Conservation (phyloP, 2,329 filamentous ascomycete species). For the Onygenales sp. region DNA sequence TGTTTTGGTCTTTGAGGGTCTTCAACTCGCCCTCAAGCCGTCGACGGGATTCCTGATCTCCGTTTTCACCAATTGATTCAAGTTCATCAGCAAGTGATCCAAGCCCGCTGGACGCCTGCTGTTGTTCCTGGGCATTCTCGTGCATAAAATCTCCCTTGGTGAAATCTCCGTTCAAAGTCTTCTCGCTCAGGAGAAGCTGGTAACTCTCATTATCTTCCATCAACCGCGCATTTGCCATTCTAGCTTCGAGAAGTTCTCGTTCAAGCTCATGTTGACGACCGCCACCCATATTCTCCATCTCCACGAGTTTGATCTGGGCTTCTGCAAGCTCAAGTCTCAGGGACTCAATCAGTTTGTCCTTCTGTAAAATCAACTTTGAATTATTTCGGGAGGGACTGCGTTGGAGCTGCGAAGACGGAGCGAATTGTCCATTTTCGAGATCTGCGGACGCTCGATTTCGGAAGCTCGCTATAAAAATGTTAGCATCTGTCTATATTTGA, state of each 20-base stretch:
- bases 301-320: conserved; percentile 87
- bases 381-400: conserved; percentile 83
- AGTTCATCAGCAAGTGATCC: conserved; percentile 79
- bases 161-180: conserved; percentile 91
- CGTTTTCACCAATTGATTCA: conserved; percentile 51
- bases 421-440: conserved; percentile 71
- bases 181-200: conserved; percentile 86
- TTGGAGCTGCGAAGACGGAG: conserved; percentile 72
- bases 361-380: conserved; percentile 83
- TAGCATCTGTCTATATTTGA: not conserved
- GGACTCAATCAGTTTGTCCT: conserved; percentile 92
- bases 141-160: conserved; percentile 71
- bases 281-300: conserved; percentile 86
- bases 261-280: conserved; percentile 85
- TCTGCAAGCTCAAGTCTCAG: conserved; percentile 87
- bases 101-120: conserved; percentile 35
- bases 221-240: conserved; percentile 88
- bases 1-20: conserved; percentile 83
- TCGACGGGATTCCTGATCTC: conserved; percentile 52
- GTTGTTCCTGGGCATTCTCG: conserved; percentile 29
- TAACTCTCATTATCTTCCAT: conserved; percentile 99
- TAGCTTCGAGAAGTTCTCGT: conserved; percentile 76
- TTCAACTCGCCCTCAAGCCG: conserved; percentile 71
- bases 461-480: conserved; percentile 27
- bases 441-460: conserved; percentile 48